phyloP scores from a whole-genome alignment of 345 rosid genomes.

The Corchorus olitorius region DNA sequence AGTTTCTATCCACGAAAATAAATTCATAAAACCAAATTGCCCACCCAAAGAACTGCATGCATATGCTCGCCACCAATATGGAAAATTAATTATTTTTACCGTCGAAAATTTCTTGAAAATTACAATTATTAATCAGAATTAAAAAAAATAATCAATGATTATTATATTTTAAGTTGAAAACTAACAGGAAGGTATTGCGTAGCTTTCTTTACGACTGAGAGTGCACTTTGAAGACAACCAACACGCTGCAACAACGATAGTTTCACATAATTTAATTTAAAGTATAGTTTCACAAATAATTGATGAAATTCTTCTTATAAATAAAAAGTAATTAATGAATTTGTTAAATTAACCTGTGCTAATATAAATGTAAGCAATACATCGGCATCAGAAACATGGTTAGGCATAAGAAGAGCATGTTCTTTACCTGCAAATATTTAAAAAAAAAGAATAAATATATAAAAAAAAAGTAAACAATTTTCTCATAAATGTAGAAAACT shows the following conservation, averaged over 20 bases:
- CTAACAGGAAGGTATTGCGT: constrained; percentile 4
- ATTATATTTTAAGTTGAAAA: not conserved
- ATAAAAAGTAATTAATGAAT: too few species aligned
- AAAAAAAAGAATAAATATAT: not conserved
- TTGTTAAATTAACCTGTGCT: not conserved
- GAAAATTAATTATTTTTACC: not conserved
- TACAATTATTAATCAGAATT: too few species aligned
- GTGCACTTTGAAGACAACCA: constrained; percentile 14
- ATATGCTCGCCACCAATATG: not conserved
- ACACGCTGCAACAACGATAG: not conserved
- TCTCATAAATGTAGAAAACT: not conserved
- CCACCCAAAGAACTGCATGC: not conserved
- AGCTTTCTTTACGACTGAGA: not conserved
- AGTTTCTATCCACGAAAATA: constrained; percentile 15
- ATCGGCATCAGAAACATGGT: constrained; percentile 13
- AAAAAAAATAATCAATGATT: too few species aligned
- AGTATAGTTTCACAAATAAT: not conserved
- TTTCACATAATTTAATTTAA: too few species aligned
- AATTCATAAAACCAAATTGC: constrained; percentile 1
- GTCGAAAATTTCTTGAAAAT: not conserved
- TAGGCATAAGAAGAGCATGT: constrained; percentile 17
- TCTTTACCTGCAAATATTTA: not conserved
- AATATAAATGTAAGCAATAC: not conserved
- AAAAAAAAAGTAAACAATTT: not conserved
- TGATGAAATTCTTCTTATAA: too few species aligned